Evolutionary conservation across 2,329 filamentous ascomycete genomes (phyloP), one percentile per base, ranked within the genome.

Genomic region (Pseudocercospora eumusae): DNA sequence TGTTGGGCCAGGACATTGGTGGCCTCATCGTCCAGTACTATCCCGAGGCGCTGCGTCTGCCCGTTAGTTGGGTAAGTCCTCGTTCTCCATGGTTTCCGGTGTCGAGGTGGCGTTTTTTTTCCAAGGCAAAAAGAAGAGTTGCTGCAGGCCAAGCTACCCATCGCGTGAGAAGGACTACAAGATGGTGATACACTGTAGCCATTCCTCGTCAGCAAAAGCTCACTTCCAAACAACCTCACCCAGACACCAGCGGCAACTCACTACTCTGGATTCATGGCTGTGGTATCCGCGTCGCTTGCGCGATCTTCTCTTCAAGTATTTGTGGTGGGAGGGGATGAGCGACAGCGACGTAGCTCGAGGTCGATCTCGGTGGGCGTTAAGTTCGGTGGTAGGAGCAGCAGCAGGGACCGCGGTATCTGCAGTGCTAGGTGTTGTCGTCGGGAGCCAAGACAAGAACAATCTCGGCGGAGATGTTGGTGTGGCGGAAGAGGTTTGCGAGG

Each of bases 231-330:
- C 55, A 31, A 47, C 59, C 50, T 57, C 56, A 54, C 56, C 27
- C 20, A 52, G 62, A 44, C 33, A 20, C 52, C n/a, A 45, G 59
- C 49, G 61, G 47, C 33, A 21, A 87, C 90, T 77, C 88, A 95
- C 91, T 85, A 95, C 91, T 95, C 91, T 77, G 91, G 91, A 85
- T 95, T 95, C 91, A 95, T 95, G 77, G 57, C 69, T 64, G 68
- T 63, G 57, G 58, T 56, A 33, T 36, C 20, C 20, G 28, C 49
- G 33, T 49, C 20, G 18, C 21, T 33, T 15, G 49, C 57, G 61
- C 54, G 56, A 40, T 50, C 47, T 47, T 60, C 27, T 63, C 49
- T 20, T 28, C 20, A 31, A 45, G 58, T 25, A 23, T 15, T 28
- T 44, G 42, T 40, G 47, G 58, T 4, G 50, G 50, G 44, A 55